Conservation (phyloP, 345 rosid genomes). For the Linum usitatissimum region DNA sequence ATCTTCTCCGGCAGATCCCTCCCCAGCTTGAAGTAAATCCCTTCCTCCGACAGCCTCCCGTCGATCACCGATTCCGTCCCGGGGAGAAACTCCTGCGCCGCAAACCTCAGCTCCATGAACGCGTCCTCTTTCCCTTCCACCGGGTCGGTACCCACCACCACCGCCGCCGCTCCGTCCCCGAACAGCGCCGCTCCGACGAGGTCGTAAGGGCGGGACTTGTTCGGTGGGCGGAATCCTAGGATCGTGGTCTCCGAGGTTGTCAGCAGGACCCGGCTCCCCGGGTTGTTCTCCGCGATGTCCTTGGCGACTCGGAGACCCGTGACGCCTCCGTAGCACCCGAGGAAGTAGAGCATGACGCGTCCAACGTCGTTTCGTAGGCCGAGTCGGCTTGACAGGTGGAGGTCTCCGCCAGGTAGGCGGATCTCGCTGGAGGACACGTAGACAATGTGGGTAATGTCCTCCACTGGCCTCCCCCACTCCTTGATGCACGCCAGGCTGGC, state of each 20-base stretch:
- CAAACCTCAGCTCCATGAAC: conserved; percentile 80
- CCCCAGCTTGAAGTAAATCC: conserved; percentile 76
- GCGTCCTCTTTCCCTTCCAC: conserved; percentile 27
- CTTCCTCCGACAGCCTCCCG: conserved; percentile 84
- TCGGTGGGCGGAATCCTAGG: conserved; percentile 90
- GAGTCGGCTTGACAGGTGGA: conserved; percentile 72
- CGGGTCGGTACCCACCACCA: conserved; percentile 73
- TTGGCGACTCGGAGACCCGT: conserved; percentile 89
- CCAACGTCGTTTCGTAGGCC: conserved; percentile 69
- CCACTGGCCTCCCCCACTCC: conserved; percentile 64
- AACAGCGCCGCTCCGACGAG: conserved; percentile 93
- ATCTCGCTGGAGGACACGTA: conserved; percentile 98
- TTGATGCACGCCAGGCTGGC: conserved; percentile 70
- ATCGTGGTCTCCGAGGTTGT: conserved; percentile 91
- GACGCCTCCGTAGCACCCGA: conserved; percentile 93
- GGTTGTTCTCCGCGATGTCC: conserved; percentile 91
- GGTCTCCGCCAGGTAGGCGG: conserved; percentile 85
- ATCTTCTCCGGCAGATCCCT: conserved; percentile 92
- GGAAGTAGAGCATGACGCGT: conserved; percentile 75
- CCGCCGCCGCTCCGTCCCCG: conserved; percentile 90
- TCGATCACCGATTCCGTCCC: conserved; percentile 68
- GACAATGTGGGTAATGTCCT: conserved; percentile 83
- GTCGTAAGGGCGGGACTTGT: conserved; percentile 73
- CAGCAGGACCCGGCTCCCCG: conserved; percentile 73
- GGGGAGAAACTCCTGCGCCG: conserved; percentile 75